Base-by-base conservation (phyloP, 1,284 basidiomycete genomes). In the Marasmius tenuissimus region DNA sequence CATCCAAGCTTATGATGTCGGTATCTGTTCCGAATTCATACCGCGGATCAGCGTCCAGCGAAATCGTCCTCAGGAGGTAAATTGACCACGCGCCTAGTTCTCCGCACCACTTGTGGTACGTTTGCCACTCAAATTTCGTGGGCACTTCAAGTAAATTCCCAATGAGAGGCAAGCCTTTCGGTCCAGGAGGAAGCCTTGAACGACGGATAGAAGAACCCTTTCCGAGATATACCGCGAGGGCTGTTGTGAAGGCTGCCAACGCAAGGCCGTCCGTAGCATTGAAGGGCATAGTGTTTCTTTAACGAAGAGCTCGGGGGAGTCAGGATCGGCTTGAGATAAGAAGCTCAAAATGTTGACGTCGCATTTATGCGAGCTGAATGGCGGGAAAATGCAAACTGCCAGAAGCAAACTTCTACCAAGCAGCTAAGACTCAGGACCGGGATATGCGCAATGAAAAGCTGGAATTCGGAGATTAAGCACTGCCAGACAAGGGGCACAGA, bases 101-200 rank as follows among this genome's bases (percentile, higher is more conserved):
- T n/a, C 2, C 2, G 20, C 45, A 47, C 45, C 52, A 54, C 34
- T 37, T 54, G 38, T 60, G 52, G 39, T 54, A 60, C 38, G 50
- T 55, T 38, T 54, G 35, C 58, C 58, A 60, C 27, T 60, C 50
- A 14, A 27, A 40, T 11, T 33, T 40, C 7, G 38, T 52, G 10
- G 58, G 58, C 35, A 60, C 33, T 14, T 60, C n/a, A n/a, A 60
- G 35, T 9, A 48, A 22, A 53, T 45, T 53, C n/a, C 58, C 58
- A 40, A 60, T 14, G 18, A 60, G 35, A 40, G 39, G 52, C 9
- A 54, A 35, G 35, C 52, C 12, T 54, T 38, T 54, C 4, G 52
- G 52, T 16, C 52, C 52, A 16, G 52, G 52, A 16, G 52, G 52
- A n/a, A 54, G 52, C 5, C n/a, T 12, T 11, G 38, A n/a, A 51